Conservation (phyloP, 495 filamentous ascomycete genomes). For the Aspergillus conjunctus region DNA sequence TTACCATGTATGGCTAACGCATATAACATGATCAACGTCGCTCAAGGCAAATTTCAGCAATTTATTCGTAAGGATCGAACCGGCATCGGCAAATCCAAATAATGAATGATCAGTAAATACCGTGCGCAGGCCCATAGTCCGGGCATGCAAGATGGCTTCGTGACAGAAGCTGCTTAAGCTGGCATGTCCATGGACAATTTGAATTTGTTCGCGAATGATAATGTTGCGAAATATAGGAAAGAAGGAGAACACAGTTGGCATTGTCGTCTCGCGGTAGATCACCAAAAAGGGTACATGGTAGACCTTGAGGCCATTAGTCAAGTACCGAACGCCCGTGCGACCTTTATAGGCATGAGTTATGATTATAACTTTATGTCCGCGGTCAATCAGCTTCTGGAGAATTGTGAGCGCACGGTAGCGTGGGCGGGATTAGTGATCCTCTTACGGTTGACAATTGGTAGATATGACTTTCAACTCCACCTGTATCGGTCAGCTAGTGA, state of each 20-base stretch:
- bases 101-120: conserved; percentile 98
- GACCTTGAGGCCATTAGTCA: conserved; percentile 97
- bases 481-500: conserved; percentile 38
- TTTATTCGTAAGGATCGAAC: conserved; percentile 95
- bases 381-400: conserved; percentile 80
- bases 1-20: conserved; percentile 96
- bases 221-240: conserved; percentile 97
- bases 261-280: conserved; percentile 91
- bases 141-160: conserved; percentile 91
- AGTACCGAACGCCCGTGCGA: conserved; percentile 90
- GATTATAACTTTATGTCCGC: conserved; percentile 96
- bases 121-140: conserved; percentile 93
- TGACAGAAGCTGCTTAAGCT: conserved; percentile 90
- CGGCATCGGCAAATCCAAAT: conserved; percentile 96
- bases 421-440: neutral
- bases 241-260: conserved; percentile 97
- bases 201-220: conserved; percentile 85
- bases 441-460: conserved; percentile 85
- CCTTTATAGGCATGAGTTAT: conserved; percentile 96
- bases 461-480: conserved; percentile 96
- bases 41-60: conserved; percentile 93
- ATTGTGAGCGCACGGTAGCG: conserved; percentile 20
- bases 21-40: conserved; percentile 97
- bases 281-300: conserved; percentile 96
- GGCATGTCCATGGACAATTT: conserved; percentile 96